phyloP scores from a whole-genome alignment of 176 grass and related monocot species.

The Cocos nucifera region DNA sequence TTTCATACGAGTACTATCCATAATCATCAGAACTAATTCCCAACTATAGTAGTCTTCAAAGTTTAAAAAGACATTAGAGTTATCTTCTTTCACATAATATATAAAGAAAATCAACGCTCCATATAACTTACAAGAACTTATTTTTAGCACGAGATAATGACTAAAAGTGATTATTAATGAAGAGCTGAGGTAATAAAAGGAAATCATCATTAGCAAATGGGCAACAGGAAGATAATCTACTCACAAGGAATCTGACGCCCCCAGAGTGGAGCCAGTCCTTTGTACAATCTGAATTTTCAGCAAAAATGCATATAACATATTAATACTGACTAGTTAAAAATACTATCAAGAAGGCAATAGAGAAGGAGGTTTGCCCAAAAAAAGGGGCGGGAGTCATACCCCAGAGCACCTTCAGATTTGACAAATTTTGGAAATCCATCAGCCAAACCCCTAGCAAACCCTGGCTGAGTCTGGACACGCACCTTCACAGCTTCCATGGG shows the following conservation, averaged over 20 bases:
- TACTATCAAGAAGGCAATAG: background rate
- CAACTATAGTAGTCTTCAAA: no score
- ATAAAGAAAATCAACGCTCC: no score
- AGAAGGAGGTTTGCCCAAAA: background rate
- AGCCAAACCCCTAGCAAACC: constrained; percentile 48
- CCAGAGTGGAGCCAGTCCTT: constrained; percentile 85
- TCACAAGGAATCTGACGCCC: constrained; percentile 83
- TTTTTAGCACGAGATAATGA: no score
- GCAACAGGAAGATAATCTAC: background rate
- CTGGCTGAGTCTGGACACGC: constrained; percentile 70
- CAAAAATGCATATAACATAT: no score
- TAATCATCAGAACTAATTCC: no score
- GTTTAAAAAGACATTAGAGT: no score
- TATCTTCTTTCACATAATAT: no score
- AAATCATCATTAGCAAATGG: no score
- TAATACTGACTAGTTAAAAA: background rate
- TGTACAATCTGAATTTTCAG: constrained; percentile 32
- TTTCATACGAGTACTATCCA: no score
- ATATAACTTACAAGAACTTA: no score
- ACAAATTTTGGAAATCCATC: constrained; percentile 73
- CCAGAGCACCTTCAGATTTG: constrained; percentile 47
- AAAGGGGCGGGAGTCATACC: constrained; percentile 14
- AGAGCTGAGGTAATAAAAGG: no score
- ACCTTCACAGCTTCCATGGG: constrained; percentile 90
- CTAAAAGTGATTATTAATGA: no score